Base-by-base conservation (phyloP, 495 filamentous ascomycete genomes). In the Xylaria curta region DNA sequence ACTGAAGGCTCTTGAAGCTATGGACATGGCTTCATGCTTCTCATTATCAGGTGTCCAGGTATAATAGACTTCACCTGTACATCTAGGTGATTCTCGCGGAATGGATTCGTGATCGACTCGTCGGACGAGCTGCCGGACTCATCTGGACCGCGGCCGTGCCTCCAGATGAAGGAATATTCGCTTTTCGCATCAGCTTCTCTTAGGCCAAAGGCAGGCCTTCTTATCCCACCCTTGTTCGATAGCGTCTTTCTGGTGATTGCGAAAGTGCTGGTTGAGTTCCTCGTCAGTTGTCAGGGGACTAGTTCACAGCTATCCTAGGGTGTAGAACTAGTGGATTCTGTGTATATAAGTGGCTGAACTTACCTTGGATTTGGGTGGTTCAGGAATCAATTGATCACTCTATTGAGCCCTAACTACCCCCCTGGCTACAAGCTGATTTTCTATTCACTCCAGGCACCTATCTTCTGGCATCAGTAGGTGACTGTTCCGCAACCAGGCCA, bases 141-240 rank as follows among this genome's bases (percentile, higher is more conserved):
- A 33, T 79, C 77, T 42, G 72, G 67, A 42, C 70, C 70, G 13
- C 72, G 72, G 72, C 56, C 66, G 40, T 78, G 73, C 42, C 75
- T 44, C 74, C 69, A 26, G 77, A 21, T 13, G 77, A 73, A 46
- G 77, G 60, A 26, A 85, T 78, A 59, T 85, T 83, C 9, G 83
- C 83, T 63, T 81, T 81, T 63, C 82, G 78, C 68, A 88, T 69
- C 9, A 90, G 81, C 79, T 85, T 82, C 71, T 88, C 84, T 21
- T 10, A 15, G 31, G 58, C 58, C 31, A 60, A 10, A 6, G 12
- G 9, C 31, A 60, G n/a, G 3, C 2, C 31, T 19, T 19, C 33
- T 3, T 15, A 0, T 21, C 13, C 31, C 15, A 38, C 28, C 51
- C 51, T 7, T 26, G 53, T 4, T 0, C 53, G 6, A 56, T 12